Base-by-base conservation (phyloP, 257 asterid species). In the Ajuga chamaepitys region DNA sequence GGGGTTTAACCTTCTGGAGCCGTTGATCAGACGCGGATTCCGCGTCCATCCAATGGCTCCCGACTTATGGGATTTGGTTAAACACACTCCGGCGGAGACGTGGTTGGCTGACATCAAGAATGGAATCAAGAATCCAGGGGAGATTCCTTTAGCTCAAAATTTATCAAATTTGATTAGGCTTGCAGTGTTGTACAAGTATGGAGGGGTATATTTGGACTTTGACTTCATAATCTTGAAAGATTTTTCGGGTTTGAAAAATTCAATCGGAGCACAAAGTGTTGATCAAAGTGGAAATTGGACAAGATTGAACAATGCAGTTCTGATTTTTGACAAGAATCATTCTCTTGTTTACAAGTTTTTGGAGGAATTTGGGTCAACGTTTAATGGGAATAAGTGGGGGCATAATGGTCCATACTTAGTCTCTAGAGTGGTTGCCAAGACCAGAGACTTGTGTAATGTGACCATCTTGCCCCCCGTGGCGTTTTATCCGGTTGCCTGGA, bases 381-480 rank as follows among this genome's bases (percentile, higher is more conserved):
- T 84, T 80, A 80, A 89, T 80, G 97, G 95, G 66, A 85, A 79
- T 17, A 82, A 1, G 30, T 85, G 94, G 94, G 95, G 95, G 14
- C 82, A 90, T 51, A 90, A 90, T 68, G 97, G 97, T 1, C 95
- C 93, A 3, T 86, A 85, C 42, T 54, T 90, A 18, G 85, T 90
- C 18, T 82, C 93, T 45, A 84, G 97, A 30, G 96, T 90, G 54
- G 87, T 83, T 17, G 69, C 20, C 0, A 61, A 46, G 42, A 25
- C 37, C 4, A 54, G 47, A 17, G 73, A n/a, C n/a, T n/a, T 62
- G 9, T 26, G 58, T 2, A 66, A 82, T 64, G 68, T 87, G 12
- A 85, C 84, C n/a, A 37, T 90, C 7, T 60, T 84, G 83, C 80
- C 86, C 0, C 85, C 80, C 1, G 57, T 38, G 70, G 88, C 95